Base-by-base conservation (phyloP, 495 filamentous ascomycete genomes). In the Bryoglossum gracile region DNA sequence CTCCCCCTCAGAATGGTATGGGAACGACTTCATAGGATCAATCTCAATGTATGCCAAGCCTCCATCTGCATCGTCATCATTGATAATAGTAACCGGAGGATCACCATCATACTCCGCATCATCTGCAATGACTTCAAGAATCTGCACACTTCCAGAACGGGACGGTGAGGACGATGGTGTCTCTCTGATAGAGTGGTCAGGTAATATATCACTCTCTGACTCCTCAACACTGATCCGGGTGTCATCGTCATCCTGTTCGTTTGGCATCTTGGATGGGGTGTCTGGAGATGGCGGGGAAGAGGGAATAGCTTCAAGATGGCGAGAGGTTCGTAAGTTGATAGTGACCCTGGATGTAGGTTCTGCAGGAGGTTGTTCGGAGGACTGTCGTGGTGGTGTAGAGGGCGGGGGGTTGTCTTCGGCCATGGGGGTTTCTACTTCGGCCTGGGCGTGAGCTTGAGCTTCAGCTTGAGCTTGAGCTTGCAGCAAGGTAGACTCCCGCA, bases 241-340 rank as follows among this genome's bases (percentile, higher is more conserved):
- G 16, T 43, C 47, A 19, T 21, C 35, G 28, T 58, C 46, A 4
- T 48, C 38, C 13, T 13, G 38, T 16, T 30, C 44, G 21, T 45
- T 24, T 24, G 25, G 41, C 50, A 62, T 41, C 37, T 56, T 57
- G 33, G 54, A 53, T 17, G 63, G 63, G 5, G 67, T 63, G 0
- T 42, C 9, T 10, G 70, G 71, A 24, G 73, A 74, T 11, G 68
- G 44, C 3, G 73, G 67, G 3, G 69, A 75, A n/a, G 70, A 66
- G 2, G 68, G 63, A 22, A 64, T 67, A 13, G 60, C 54, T 17
- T 68, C 69, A 43, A 35, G 58, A 61, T 46, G 65, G 50, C 53
- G 67, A 49, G 18, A 60, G 40, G 66, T 75, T 43, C 74, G 68
- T 16, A 77, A 61, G 46, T 79, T 77, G 35, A 77, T 69, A 14